Evolutionary conservation across 2,329 filamentous ascomycete species (phyloP).

Genomic region (Mollisia scopiformis): DNA sequence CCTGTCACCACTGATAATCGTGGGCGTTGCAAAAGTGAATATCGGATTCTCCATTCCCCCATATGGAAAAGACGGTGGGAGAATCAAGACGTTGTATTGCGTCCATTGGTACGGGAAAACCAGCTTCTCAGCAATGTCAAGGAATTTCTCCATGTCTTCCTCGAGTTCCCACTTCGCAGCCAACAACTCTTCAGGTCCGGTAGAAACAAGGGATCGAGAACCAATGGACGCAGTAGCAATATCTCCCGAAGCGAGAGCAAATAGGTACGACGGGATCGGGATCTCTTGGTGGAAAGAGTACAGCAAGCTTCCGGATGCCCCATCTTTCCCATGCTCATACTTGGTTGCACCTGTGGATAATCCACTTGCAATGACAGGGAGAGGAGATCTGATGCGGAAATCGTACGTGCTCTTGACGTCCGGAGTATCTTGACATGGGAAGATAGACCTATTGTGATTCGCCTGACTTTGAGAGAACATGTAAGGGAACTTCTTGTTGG

Average conservation of each 20-base stretch:
- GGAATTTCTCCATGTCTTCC: slow-evolving; percentile 87
- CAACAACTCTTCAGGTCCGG: slow-evolving; percentile 83
- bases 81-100: slow-evolving; percentile 88
- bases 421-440: slow-evolving; percentile 96
- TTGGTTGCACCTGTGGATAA: slow-evolving; percentile 59
- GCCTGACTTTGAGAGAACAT: slow-evolving; percentile 99
- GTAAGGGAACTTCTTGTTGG: slow-evolving; percentile 94
- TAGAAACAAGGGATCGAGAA: slow-evolving; percentile 80
- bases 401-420: slow-evolving; percentile 95
- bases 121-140: slow-evolving; percentile 79
- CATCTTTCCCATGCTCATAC: slow-evolving; percentile 54
- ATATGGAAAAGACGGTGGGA: slow-evolving; percentile 90
- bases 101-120: slow-evolving; percentile 93
- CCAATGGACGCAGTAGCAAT: slow-evolving; percentile 86
- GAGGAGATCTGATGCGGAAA: slow-evolving; percentile 83
- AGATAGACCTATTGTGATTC: slow-evolving; percentile 90
- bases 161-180: slow-evolving; percentile 92
- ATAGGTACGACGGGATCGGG: slow-evolving; percentile 92
- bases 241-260: slow-evolving; percentile 88
- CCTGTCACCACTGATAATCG: slow-evolving; percentile 86
- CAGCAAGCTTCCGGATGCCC: slow-evolving; percentile 55
- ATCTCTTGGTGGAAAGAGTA: slow-evolving; percentile 90
- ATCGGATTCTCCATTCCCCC: slow-evolving; percentile 93
- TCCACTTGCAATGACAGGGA: slow-evolving; percentile 92
- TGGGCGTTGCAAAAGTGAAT: slow-evolving; percentile 94